Evolutionary conservation across 495 filamentous ascomycete species (phyloP), one percentile per base, ranked within the genome.

Genomic region (Ascobolus immersus): DNA sequence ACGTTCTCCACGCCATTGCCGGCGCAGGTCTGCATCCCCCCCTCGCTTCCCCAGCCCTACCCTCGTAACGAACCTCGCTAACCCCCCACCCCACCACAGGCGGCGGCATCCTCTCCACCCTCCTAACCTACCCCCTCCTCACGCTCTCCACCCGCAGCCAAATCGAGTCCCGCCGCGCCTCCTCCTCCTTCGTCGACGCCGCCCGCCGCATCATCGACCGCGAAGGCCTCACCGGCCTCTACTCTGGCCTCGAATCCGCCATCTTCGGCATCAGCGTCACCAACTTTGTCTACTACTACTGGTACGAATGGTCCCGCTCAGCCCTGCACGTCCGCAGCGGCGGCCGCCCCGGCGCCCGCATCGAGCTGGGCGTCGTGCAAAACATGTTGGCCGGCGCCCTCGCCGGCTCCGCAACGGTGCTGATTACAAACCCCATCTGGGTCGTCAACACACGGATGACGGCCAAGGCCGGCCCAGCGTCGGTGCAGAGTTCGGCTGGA

Each of bases 251-350:
- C 21, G 73, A 84, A 44, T 82, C 73, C 15, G 86, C 86, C 6
- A 61, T 99, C 4, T 93, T 99, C 52, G 86, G 89, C 44, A 94
- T 94, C 57, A 84, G 75, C 52, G 72, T 99, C 37, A 99, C 86
- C 35, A 99, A 99, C 55, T 94, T 99, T 44, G 82, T 99, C 15
- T 99, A 99, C 56, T 99, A 99, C 56, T 99, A 99, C 57, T 99
- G 63, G 77, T 99, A 93, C 58, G 86, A 99, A 58, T 94, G 79
- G 76, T 84, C 82, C 34, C 74, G 86, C 15, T 61, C 77, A 27
- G 71, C 71, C 44, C 92, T 94, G 54, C 78, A 90, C 52, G 67
- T 67, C 24, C n/a, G n/a, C n/a, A 77, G 82, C 9, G 79, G 80
- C 20, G 44, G 60, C 21, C 68, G 67, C 43, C 53, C 76, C 28